Evolutionary conservation across 2,329 filamentous ascomycete species (phyloP).

Genomic region (Fonsecaea erecta): DNA sequence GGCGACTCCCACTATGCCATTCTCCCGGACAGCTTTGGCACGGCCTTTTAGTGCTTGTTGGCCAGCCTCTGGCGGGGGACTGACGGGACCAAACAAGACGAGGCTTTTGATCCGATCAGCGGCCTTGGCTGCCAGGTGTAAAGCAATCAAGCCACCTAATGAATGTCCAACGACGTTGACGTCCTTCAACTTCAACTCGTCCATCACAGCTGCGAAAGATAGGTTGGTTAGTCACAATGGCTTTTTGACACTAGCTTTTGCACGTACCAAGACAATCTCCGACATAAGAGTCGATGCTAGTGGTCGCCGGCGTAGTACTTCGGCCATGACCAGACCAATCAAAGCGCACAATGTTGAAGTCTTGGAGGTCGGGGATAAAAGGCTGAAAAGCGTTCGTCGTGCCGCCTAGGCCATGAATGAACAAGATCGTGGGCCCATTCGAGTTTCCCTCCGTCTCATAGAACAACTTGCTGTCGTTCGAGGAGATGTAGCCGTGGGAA

Average conservation of each 20-base stretch:
- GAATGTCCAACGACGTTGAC: constrained; percentile 46
- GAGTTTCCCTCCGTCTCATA: constrained; percentile 17
- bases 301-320: constrained; percentile 54
- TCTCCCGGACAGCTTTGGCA: constrained; percentile 48
- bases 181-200: constrained; percentile 45
- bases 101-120: constrained; percentile 50
- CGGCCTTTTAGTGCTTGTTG: constrained; percentile 41
- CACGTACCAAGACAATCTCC: constrained; percentile 15
- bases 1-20: constrained; percentile 49
- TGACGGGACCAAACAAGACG: constrained; percentile 54
- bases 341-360: constrained; percentile 50
- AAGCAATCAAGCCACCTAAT: constrained; percentile 56
- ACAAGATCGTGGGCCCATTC: constrained; percentile 42
- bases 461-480: constrained; percentile 16
- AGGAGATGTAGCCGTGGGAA: constrained; percentile 8
- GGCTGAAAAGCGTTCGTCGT: constrained; percentile 53
- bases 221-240: background rate
- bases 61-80: constrained; percentile 48
- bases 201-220: constrained; percentile 5
- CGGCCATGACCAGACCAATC: constrained; percentile 63
- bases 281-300: constrained; percentile 21
- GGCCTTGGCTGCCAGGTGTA: constrained; percentile 48
- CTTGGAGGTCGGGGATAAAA: constrained; percentile 45
- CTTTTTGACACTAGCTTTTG: background rate
- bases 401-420: constrained; percentile 60